A percentile compares a stretch with the other conserved stretches of the same genome.
phyloP scores from a whole-genome alignment of 2,329 filamentous ascomycete species.

The Aspergillus sp. region DNA sequence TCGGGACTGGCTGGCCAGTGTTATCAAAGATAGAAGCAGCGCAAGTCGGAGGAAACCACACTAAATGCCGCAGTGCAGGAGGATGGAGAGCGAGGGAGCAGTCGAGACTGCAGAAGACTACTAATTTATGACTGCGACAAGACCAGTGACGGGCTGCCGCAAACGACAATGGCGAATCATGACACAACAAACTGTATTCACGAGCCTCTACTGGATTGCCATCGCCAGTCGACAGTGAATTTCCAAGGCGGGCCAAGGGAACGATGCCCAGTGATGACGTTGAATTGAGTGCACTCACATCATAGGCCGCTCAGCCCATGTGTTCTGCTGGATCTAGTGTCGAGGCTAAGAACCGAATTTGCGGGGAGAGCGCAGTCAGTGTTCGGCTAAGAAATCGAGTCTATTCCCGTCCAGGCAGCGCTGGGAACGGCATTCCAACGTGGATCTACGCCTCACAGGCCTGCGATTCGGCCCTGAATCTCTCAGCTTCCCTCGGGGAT shows the following conservation, averaged over 20 bases:
- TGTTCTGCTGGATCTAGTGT: slow-evolving; percentile 2
- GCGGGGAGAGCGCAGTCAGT: slow-evolving; percentile 12
- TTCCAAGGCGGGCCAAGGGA: slow-evolving; percentile 17
- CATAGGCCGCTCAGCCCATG: neutral
- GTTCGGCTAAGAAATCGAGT: slow-evolving; percentile 13
- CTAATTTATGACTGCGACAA: slow-evolving; percentile 4
- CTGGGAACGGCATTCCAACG: neutral
- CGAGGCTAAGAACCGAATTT: slow-evolving; percentile 17
- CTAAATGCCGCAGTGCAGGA: slow-evolving; percentile 19
- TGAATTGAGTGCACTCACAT: slow-evolving; percentile 16
- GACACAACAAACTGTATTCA: slow-evolving; percentile 6
- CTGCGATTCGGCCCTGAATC: neutral
- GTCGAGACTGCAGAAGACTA: neutral
- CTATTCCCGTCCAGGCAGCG: slow-evolving; percentile 15
- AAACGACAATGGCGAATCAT: slow-evolving; percentile 10
- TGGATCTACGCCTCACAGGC: slow-evolving; percentile 5
- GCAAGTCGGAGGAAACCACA: slow-evolving; percentile 10
- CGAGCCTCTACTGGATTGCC: neutral
- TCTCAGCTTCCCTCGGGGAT: neutral
- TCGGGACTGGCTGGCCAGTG: slow-evolving; percentile 11
- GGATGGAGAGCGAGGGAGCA: neutral
- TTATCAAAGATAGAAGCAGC: slow-evolving; percentile 11
- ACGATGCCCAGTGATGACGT: slow-evolving; percentile 21
- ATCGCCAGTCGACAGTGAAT: neutral
- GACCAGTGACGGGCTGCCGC: slow-evolving; percentile 8